These are phyloP conservation scores for Murraya paniculata DNA, from an alignment of 345 rosid species.

Conservation along the genomic window DNA sequence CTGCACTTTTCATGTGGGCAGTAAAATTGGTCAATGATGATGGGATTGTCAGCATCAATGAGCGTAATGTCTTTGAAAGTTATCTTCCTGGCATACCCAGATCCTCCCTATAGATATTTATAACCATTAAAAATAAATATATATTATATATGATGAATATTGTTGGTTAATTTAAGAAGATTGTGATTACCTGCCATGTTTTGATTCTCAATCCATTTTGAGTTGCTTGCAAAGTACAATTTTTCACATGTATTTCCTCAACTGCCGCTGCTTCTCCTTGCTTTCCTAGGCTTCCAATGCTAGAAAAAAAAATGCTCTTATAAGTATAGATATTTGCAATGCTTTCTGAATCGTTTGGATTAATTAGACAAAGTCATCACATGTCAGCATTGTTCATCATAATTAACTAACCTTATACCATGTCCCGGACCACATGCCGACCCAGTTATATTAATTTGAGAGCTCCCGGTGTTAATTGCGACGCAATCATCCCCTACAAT, in stretches of 20 bases:
- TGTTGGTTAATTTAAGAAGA: not conserved
- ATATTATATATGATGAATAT: not conserved
- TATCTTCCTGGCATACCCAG: slow-evolving; percentile 19
- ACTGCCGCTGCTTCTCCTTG: slow-evolving; percentile 7
- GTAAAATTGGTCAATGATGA: slow-evolving; percentile 24
- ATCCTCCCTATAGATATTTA: slow-evolving; percentile 14
- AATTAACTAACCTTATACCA: slow-evolving; percentile 29
- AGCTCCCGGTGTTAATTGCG: slow-evolving; percentile 16
- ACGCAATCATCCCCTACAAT: slow-evolving; percentile 39
- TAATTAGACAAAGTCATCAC: not conserved
- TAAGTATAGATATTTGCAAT: too few species aligned
- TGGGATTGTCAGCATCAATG: slow-evolving; percentile 10
- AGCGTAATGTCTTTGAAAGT: slow-evolving; percentile 17
- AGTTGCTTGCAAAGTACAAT: slow-evolving; percentile 7
- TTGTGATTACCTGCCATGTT: slow-evolving; percentile 21
- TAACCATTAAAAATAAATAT: not conserved
- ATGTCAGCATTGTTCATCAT: too few species aligned
- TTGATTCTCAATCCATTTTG: slow-evolving; percentile 30
- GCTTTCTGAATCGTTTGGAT: not conserved
- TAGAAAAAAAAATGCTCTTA: not conserved
- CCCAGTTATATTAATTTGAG: slow-evolving; percentile 10
- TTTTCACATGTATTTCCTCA: slow-evolving; percentile 4
- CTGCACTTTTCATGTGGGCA: slow-evolving; percentile 2
- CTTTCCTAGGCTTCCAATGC: slow-evolving; percentile 25
- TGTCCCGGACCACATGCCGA: slow-evolving; percentile 36